A percentile compares a stretch with the other conserved stretches of the same genome.
Evolutionary conservation across 1,284 basidiomycete genomes (phyloP).

Genomic region (Marasmius oreades): DNA sequence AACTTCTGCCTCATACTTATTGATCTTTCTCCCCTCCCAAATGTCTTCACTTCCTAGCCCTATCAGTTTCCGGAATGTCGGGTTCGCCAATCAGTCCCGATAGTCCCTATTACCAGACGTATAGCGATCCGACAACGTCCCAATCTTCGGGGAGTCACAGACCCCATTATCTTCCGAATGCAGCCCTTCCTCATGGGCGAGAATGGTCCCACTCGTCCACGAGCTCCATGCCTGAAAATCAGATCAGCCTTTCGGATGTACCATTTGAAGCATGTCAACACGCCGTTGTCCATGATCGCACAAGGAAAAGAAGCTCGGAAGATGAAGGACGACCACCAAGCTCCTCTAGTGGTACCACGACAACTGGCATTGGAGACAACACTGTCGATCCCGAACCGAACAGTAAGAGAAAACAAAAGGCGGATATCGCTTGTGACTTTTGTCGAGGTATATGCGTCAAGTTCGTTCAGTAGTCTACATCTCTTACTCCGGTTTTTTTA

Average conservation of each 20-base stretch:
- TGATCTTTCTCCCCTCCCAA: neutral
- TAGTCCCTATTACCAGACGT: neutral
- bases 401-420: neutral
- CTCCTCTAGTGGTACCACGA: neutral
- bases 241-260: neutral
- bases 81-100: neutral
- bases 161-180: neutral
- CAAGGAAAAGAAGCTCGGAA: neutral
- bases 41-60: neutral
- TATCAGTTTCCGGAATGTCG: neutral
- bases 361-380: neutral
- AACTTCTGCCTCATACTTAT: neutral
- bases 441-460: neutral
- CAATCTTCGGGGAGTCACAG: neutral
- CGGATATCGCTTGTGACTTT: neutral
- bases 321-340: neutral
- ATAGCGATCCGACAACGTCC: neutral
- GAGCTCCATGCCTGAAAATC: neutral
- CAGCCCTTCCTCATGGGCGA: neutral
- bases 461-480: neutral
- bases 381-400: neutral
- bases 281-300: neutral
- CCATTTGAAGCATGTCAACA: neutral
- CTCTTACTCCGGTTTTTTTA: neutral
- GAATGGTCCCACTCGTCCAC: neutral